These are phyloP conservation scores for Colletotrichum eremochloae DNA, from an alignment of 2,329 filamentous ascomycete species.

Conservation along the genomic window DNA sequence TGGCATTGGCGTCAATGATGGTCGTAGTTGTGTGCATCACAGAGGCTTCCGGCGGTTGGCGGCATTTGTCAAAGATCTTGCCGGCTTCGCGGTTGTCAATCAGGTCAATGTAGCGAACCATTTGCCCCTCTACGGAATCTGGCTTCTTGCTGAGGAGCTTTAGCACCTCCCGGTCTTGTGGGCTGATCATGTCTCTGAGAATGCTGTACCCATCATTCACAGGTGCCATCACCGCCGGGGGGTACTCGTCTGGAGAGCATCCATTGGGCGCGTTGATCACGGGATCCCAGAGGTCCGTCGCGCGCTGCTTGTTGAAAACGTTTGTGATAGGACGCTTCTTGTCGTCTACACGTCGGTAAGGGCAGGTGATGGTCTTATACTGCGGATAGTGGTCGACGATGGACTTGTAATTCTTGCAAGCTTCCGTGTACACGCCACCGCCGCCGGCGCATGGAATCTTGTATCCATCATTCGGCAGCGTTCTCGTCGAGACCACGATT, in stretches of 20 bases:
- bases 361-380: constrained; percentile 19
- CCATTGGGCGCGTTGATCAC: constrained; percentile 17
- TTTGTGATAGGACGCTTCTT: constrained; percentile 7
- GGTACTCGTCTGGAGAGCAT: constrained; percentile 19
- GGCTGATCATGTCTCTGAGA: constrained; percentile 1
- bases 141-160: constrained; percentile 6
- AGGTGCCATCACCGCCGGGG: constrained; percentile 16
- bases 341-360: constrained; percentile 5
- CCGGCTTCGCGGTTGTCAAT: constrained; percentile 11
- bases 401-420: constrained; percentile 23
- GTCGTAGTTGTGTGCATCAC: not conserved
- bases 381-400: constrained; percentile 14
- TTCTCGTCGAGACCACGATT: not conserved
- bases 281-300: constrained; percentile 10
- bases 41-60: constrained; percentile 7
- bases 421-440: constrained; percentile 10
- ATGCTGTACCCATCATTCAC: constrained; percentile 6
- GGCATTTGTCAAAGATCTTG: constrained; percentile 12
- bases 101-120: constrained; percentile 11
- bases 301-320: not conserved
- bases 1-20: not conserved
- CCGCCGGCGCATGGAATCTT: constrained; percentile 3
- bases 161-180: not conserved
- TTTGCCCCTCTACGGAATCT: not conserved
- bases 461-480: not conserved